Conservation (phyloP, 495 filamentous ascomycete species). For the Rusavskia elegans region DNA sequence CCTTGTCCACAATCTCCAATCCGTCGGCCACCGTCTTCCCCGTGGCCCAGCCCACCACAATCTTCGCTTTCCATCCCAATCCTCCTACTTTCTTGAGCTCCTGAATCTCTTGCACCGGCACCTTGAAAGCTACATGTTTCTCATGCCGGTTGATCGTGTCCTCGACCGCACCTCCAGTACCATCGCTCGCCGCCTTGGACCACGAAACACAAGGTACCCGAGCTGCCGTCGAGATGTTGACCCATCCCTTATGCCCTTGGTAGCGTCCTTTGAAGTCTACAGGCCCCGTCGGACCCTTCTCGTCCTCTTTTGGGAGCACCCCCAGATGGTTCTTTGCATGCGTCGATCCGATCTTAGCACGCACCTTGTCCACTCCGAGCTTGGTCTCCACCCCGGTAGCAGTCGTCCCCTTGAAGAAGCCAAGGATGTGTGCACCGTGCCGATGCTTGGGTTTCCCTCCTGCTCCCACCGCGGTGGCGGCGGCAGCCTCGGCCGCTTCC, state of each 20-base stretch:
- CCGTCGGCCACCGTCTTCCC: slow-evolving; percentile 67
- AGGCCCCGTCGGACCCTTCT: slow-evolving; percentile 39
- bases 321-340: slow-evolving; percentile 59
- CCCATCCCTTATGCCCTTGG: slow-evolving; percentile 53
- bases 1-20: slow-evolving; percentile 45
- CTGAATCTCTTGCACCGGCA: slow-evolving; percentile 40
- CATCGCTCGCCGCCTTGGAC: slow-evolving; percentile 29
- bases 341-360: slow-evolving; percentile 47
- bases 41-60: slow-evolving; percentile 70
- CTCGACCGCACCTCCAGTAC: slow-evolving; percentile 13
- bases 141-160: slow-evolving; percentile 2
- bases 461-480: slow-evolving; percentile 11
- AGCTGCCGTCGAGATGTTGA: slow-evolving; percentile 47
- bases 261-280: slow-evolving; percentile 60
- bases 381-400: slow-evolving; percentile 51
- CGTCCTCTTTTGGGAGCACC: slow-evolving; percentile 38
- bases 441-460: slow-evolving; percentile 23
- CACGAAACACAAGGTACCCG: slow-evolving; percentile 46
- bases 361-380: slow-evolving; percentile 51
- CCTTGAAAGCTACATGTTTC: slow-evolving; percentile 18
- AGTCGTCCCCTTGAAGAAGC: slow-evolving; percentile 53
- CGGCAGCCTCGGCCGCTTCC: slow-evolving; percentile 21
- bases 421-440: slow-evolving; percentile 38
- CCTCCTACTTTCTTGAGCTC: slow-evolving; percentile 75
- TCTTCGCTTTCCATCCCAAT: slow-evolving; percentile 76